Evolutionary conservation across 257 asterid genomes (phyloP).

Genomic region (Lantana camara): DNA sequence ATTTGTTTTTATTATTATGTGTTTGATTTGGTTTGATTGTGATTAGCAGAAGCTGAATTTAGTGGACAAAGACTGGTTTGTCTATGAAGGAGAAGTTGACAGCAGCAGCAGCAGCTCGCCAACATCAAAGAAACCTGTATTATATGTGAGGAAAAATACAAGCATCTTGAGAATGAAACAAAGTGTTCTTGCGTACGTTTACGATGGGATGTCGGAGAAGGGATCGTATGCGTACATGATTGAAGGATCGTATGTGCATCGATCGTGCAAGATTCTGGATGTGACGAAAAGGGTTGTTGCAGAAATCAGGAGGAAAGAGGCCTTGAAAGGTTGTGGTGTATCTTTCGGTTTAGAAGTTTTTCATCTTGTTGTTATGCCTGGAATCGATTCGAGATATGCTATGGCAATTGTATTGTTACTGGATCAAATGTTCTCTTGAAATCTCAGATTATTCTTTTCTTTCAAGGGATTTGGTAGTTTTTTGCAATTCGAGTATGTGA

Average conservation of each 20-base stretch:
- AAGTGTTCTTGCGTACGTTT: conserved; percentile 61
- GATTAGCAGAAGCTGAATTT: conserved; percentile 53
- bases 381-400: conserved; percentile 44
- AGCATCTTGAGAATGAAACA: conserved; percentile 36
- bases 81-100: conserved; percentile 66
- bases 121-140: conserved; percentile 43
- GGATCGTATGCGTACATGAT: conserved; percentile 39
- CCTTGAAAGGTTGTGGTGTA: conserved; percentile 41
- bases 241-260: conserved; percentile 58
- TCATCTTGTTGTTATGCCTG: conserved; percentile 41
- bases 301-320: conserved; percentile 70
- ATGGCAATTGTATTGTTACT: conserved; percentile 53
- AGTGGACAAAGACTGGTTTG: conserved; percentile 51
- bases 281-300: conserved; percentile 48
- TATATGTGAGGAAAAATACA: conserved; percentile 45
- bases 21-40: background rate
- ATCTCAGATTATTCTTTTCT: background rate
- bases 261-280: conserved; percentile 61
- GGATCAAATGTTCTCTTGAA: conserved; percentile 50
- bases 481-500: background rate
- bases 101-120: conserved; percentile 21
- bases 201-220: conserved; percentile 37
- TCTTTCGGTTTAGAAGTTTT: conserved; percentile 62
- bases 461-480: background rate
- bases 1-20: background rate